phyloP scores from a whole-genome alignment of 768 basidiomycete species.

The Kwoniella sp. region DNA sequence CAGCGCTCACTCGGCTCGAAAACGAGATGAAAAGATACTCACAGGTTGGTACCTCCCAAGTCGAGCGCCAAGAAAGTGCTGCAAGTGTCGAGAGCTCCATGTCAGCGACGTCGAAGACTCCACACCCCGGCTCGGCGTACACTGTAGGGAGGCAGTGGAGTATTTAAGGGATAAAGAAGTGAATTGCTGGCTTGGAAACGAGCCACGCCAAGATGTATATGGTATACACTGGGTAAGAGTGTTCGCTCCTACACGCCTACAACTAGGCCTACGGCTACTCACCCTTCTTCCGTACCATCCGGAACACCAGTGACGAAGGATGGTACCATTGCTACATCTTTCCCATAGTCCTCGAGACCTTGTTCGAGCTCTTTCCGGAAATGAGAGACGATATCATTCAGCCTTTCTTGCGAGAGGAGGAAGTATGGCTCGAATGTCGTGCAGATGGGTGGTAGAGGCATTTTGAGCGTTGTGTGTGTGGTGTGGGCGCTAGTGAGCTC shows the following conservation, averaged over 20 bases:
- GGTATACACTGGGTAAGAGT: too few relatives aligned
- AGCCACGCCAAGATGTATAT: too few relatives aligned
- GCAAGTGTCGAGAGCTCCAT: conserved; percentile 11
- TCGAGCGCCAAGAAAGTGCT: conserved; percentile 96
- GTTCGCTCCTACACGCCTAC: too few relatives aligned
- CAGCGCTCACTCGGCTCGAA: too few relatives aligned
- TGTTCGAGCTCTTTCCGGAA: conserved; percentile 78
- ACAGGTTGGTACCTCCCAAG: conserved; percentile 97
- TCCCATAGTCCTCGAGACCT: conserved; percentile 72
- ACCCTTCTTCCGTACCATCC: conserved; percentile 92
- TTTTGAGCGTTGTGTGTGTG: conserved; percentile 2
- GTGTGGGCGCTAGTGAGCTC: too few relatives aligned
- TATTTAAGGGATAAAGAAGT: too few relatives aligned
- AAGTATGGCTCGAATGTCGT: conserved; percentile 74
- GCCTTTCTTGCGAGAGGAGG: conserved; percentile 63
- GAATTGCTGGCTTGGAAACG: too few relatives aligned
- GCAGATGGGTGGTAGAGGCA: conserved; percentile 58
- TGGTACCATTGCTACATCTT: conserved; percentile 95
- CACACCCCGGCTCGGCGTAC: background rate
- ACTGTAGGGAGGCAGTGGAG: too few relatives aligned
- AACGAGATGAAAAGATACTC: too few relatives aligned
- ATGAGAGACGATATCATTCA: conserved; percentile 70
- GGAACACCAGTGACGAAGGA: conserved; percentile 95
- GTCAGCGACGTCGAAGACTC: background rate
- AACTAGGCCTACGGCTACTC: conserved; percentile 51